Percentiles rank a stretch among this genome's conserved stretches.
phyloP scores from a whole-genome alignment of 108 stramenopile species.

The Poteriospumella lacustris region DNA sequence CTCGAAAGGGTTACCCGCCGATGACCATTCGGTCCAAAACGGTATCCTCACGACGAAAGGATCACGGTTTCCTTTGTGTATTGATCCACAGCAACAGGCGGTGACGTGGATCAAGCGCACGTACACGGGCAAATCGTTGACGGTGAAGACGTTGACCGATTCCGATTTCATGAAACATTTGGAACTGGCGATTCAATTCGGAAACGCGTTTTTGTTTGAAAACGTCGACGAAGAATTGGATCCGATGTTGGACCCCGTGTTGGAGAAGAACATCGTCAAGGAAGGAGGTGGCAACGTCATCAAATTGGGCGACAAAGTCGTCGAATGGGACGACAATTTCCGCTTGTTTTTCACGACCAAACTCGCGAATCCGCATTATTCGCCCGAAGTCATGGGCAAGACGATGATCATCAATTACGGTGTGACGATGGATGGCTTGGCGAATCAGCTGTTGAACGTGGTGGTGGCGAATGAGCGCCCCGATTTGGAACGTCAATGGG shows the following conservation, averaged over 20 bases:
- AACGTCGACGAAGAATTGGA: constrained; percentile 65
- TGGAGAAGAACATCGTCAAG: constrained; percentile 58
- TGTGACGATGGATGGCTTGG: constrained; percentile 62
- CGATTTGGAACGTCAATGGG: constrained; percentile 60
- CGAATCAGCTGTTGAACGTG: constrained; percentile 64
- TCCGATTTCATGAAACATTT: constrained; percentile 69
- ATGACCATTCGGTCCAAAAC: constrained; percentile 63
- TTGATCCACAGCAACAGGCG: constrained; percentile 68
- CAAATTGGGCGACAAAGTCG: constrained; percentile 57
- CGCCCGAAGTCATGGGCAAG: constrained; percentile 69
- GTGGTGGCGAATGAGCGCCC: constrained; percentile 64
- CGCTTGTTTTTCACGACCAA: constrained; percentile 64
- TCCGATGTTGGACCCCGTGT: constrained; percentile 64
- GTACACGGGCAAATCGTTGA: constrained; percentile 55
- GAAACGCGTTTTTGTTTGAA: constrained; percentile 67
- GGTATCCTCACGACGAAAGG: constrained; percentile 62
- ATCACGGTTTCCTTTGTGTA: constrained; percentile 63
- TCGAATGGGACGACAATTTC: constrained; percentile 63
- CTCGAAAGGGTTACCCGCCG: constrained; percentile 62
- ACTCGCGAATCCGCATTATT: constrained; percentile 64
- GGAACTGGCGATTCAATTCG: constrained; percentile 67
- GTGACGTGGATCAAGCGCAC: constrained; percentile 65
- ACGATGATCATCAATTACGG: constrained; percentile 68
- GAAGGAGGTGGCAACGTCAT: constrained; percentile 52
- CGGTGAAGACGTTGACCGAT: constrained; percentile 56